These are phyloP conservation scores for Leucocoprinus leucothites DNA, from an alignment of 768 basidiomycete species.

Conservation along the genomic window DNA sequence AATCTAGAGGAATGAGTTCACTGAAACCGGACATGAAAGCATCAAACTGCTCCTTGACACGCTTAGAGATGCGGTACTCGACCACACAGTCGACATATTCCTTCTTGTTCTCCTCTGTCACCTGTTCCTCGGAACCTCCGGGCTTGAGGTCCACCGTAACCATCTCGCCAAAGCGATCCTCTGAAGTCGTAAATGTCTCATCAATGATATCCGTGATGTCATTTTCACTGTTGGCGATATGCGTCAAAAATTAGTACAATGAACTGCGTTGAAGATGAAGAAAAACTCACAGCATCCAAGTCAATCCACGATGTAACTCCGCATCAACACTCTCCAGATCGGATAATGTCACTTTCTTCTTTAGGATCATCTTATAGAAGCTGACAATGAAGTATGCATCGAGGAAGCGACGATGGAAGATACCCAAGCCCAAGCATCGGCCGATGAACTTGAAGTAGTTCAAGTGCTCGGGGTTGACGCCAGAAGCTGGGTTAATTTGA, in stretches of 20 bases:
- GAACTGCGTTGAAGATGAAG: conserved; percentile 1
- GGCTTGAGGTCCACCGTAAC: conserved; percentile 94
- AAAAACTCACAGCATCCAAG: conserved; percentile 96
- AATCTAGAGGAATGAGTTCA: conserved; percentile 96
- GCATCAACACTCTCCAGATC: conserved; percentile 97
- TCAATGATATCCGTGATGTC: conserved; percentile 98
- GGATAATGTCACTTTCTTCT: conserved; percentile 92
- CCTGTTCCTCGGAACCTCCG: conserved; percentile 79
- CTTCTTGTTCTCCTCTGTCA: conserved; percentile 98
- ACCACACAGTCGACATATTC: conserved; percentile 95
- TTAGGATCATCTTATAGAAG: conserved; percentile 99
- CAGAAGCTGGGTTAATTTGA: conserved; percentile 97
- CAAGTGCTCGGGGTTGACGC: conserved; percentile 97
- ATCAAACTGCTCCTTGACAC: conserved; percentile 98
- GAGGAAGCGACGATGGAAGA: conserved; percentile 98
- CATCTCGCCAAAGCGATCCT: conserved; percentile 98
- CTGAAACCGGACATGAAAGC: conserved; percentile 99
- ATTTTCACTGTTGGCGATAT: conserved; percentile 66
- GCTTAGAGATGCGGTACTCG: conserved; percentile 95
- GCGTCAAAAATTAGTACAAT: conserved; percentile 6
- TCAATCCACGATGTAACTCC: conserved; percentile 90
- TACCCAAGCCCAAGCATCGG: conserved; percentile 89
- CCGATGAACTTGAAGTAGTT: conserved; percentile 99
- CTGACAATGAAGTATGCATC: conserved; percentile 99
- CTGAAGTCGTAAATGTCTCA: conserved; percentile 94